Evolutionary conservation across 1,284 basidiomycete genomes (phyloP).

Genomic region (Fomes fomentarius): DNA sequence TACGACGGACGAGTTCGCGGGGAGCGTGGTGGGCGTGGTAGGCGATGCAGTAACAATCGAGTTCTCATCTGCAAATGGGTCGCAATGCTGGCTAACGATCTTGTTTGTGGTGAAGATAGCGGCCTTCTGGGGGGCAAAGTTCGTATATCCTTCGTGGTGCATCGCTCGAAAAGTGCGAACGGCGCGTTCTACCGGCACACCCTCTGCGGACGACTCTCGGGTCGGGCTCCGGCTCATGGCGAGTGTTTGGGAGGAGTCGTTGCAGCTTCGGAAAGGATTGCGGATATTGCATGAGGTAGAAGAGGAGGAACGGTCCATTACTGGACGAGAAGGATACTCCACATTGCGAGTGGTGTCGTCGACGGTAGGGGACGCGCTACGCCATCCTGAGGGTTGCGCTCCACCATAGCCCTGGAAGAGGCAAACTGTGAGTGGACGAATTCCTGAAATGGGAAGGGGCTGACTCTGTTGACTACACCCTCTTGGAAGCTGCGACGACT

Average conservation of each 20-base stretch:
- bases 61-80: slow-evolving; percentile 8
- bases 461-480: background rate
- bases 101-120: slow-evolving; percentile 9
- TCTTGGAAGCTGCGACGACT: no score
- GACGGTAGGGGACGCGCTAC: no score
- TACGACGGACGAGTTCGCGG: background rate
- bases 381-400: no score
- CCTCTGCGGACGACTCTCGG: slow-evolving; percentile 10
- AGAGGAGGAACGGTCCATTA: background rate
- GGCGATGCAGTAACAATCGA: background rate
- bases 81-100: background rate
- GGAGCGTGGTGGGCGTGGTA: background rate
- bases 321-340: slow-evolving; percentile 1
- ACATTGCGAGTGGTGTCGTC: background rate
- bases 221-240: slow-evolving; percentile 4
- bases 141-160: background rate
- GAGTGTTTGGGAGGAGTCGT: background rate
- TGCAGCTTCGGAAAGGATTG: slow-evolving; percentile 19
- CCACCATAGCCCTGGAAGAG: no score
- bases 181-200: slow-evolving; percentile 6
- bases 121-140: slow-evolving; percentile 8
- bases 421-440: no score
- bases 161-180: slow-evolving; percentile 7
- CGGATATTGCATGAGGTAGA: slow-evolving; percentile 9
- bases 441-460: no score